These are phyloP conservation scores for Diaporthe batatas DNA, from an alignment of 2,329 filamentous ascomycete genomes.

Conservation along the genomic window DNA sequence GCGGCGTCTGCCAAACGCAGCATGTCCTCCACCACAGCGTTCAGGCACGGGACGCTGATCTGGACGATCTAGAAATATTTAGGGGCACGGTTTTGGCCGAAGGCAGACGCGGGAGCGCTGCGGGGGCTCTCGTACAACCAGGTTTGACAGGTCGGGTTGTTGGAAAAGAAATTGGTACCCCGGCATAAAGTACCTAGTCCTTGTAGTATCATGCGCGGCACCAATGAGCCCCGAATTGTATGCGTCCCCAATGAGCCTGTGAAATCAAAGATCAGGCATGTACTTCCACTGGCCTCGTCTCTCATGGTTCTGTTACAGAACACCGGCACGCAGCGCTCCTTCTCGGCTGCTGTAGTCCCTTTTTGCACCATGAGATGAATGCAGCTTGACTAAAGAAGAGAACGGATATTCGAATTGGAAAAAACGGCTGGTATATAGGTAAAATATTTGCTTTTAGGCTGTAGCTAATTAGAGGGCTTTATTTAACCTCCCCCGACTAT, in stretches of 20 bases:
- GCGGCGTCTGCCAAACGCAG: slow-evolving; percentile 60
- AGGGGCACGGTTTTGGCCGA: slow-evolving; percentile 53
- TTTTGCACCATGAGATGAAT: neutral
- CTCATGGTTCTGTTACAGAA: neutral
- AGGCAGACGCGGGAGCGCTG: slow-evolving; percentile 45
- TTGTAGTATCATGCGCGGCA: slow-evolving; percentile 59
- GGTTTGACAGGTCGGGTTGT: slow-evolving; percentile 54
- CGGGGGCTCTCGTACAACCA: slow-evolving; percentile 56
- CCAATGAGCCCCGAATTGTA: slow-evolving; percentile 27
- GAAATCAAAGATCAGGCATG: neutral
- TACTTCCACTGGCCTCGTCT: neutral
- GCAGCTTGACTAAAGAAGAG: too few species aligned
- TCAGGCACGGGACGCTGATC: slow-evolving; percentile 58
- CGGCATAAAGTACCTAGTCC: slow-evolving; percentile 58
- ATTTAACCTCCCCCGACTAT: too few species aligned
- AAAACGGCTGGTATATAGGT: too few species aligned
- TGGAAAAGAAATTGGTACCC: slow-evolving; percentile 56
- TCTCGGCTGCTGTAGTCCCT: neutral
- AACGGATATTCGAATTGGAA: too few species aligned
- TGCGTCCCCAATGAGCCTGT: neutral
- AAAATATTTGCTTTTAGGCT: too few species aligned
- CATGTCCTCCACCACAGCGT: slow-evolving; percentile 61
- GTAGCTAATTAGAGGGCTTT: too few species aligned
- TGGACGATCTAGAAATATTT: slow-evolving; percentile 47
- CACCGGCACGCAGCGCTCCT: neutral